Evolutionary conservation across 2,329 filamentous ascomycete genomes (phyloP), one percentile per base, ranked within the genome.

Genomic region (Akanthomyces lecanii): DNA sequence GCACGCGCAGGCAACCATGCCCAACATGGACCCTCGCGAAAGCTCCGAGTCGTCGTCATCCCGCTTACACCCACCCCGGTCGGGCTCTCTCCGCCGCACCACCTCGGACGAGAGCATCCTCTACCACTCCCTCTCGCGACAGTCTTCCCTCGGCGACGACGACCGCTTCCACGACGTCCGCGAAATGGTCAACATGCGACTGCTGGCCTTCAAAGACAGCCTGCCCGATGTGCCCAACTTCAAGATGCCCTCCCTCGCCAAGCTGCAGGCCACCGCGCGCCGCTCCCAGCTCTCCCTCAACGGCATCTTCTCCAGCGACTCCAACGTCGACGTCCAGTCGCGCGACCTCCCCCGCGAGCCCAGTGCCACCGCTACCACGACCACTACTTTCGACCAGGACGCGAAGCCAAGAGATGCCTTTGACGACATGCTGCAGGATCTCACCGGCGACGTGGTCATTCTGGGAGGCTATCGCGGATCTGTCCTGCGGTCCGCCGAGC

Each of bases 391-490:
- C 42, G 61, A 40, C 63, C 55, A 66, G 68, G 68, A 67, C 65
- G 67, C 55, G 62, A 69, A 18, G 12, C 18, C 21, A 23, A 68
- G 67, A n/a, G 69, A 72, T 23, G 67, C 75, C 69, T 73, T 86
- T 66, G 82, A 88, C 70, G 80, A 73, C 18, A 78, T 80, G 71
- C 71, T 96, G 53, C 86, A 89, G 53, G 79, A 85, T 5, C 77
- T 97, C 25, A 90, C 87, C 0, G 93, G 94, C 0, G 94, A 98
- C 71, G 74, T 98, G 8, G 91, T 98, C 8, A 81, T 97, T 36
- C 82, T 98, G 71, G 94, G 94, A 23, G 94, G 94, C 16, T 97
- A 97, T 71, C 84, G 94, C 67, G 94, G 94, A 4, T 97, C 93
- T 0, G 83, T 97, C n/a, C 76, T 98, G 36, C 87, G 93, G 36